A percentile compares a stretch with the other conserved stretches of the same genome.
These are phyloP conservation scores for Neurospora sp. DNA, from an alignment of 495 filamentous ascomycete genomes.

Conservation along the genomic window DNA sequence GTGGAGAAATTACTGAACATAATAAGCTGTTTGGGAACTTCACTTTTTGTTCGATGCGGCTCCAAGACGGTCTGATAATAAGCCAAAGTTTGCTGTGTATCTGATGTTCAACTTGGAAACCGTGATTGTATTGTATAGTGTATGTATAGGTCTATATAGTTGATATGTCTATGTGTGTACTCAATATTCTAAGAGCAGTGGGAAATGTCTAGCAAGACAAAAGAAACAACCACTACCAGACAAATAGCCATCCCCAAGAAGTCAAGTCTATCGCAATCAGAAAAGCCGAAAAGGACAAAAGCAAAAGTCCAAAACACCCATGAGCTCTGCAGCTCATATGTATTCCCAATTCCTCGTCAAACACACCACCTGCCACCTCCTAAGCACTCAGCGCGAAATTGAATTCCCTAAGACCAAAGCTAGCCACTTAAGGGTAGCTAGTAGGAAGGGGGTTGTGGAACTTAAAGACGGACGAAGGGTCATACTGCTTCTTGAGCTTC, in stretches of 20 bases:
- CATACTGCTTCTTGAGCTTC: conserved; percentile 21
- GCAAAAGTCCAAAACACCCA: background rate
- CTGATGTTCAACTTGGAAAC: background rate
- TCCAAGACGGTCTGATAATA: background rate
- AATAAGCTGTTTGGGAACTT: background rate
- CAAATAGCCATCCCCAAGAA: background rate
- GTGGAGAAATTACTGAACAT: too few species aligned
- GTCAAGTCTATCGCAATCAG: background rate
- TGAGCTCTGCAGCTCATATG: background rate
- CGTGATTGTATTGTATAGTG: background rate
- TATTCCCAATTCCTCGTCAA: background rate
- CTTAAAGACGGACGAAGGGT: conserved; percentile 18
- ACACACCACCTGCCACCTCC: background rate
- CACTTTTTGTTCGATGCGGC: background rate
- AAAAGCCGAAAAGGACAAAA: background rate
- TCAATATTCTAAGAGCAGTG: background rate
- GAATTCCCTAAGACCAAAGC: background rate
- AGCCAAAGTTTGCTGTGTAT: background rate
- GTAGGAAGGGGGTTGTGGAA: conserved; percentile 11
- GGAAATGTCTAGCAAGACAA: background rate
- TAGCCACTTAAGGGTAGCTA: background rate
- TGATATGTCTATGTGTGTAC: background rate
- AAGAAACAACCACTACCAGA: background rate
- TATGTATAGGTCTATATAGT: background rate
- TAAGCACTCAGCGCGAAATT: background rate